Base-by-base conservation (phyloP, 371 early-diverging fungal species). In the Zychaea mexicana region DNA sequence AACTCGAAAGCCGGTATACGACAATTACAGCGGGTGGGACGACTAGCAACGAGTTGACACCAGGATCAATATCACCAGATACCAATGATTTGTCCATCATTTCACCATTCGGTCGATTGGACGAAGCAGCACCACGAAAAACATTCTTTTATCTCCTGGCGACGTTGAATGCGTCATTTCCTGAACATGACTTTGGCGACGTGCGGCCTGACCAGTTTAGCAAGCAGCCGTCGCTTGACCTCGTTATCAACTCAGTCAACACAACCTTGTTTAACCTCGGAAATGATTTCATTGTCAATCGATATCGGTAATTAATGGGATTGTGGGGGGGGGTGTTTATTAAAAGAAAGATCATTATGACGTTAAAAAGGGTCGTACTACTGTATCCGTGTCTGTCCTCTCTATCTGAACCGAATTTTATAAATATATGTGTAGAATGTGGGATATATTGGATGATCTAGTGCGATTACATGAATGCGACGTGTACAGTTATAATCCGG, bases 131-230 rank as follows among this genome's bases (percentile, higher is more conserved):
- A 6, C 89, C 92, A 28, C 73, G 91, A 60, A 92, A 90, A 79
- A 94, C 94, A 2, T 83, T 96, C 56, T 96, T 94, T 70, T 96
- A 94, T 72, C 83, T 97, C 12, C 84, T 97, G 36, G 93, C 94
- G 9, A 96, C 96, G 0, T 79, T 97, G 42, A 97, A 97, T 66
- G 92, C 95, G 5, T 91, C 94, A 2, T 97, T 92, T 65, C 96
- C 98, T 3, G 96, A 97, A 65, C 92, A 96, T 67, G 98, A 96
- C 71, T 97, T 97, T 79, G 93, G 94, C 60, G 93, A 94, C 57
- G 81, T 93, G 13, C 88, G 90, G 59, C 95, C 96, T 8, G 95
- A 96, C 54, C 89, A 92, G 55, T 96, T 97, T 67, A 77, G 81
- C 31, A 92, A 91, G 60, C 85, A 93, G 45, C 90, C 92, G 0